Evolutionary conservation across 2,329 filamentous ascomycete species (phyloP), one percentile per base, ranked within the genome.

Genomic region (Venturia nashicola): DNA sequence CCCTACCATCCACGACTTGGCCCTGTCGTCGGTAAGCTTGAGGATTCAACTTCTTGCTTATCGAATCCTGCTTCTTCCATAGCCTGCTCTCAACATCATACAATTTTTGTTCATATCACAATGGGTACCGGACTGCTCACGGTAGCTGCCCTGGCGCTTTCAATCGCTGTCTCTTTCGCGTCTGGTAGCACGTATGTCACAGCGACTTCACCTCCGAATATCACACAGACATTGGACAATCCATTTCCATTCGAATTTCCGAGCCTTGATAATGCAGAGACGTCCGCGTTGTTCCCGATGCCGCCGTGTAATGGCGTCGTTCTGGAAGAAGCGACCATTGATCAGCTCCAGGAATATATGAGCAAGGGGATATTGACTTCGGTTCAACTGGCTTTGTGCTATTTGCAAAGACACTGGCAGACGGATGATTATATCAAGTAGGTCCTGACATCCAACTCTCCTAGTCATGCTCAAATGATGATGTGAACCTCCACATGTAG

Each of bases 301-400:
- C 78, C 77, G 0, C 71, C 71, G 14, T 91, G 88, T 71, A 74
- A 81, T 64, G 81, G 80, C 11, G 79, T 88, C 67, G 75, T 77
- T 59, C 76, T 90, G 18, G 85, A 89, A 72, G 87, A 90, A 71
- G 86, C 86, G 18, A 86, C 83, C 7, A 87, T 90, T 66, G 85
- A 88, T 67, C 75, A 87, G 65, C 80, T 91, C 69, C 86, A 89
- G 69, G 69, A 73, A 5, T 80, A 81, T 39, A 79, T 90, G 78
- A 68, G 68, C 7, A 72, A 73, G n/a, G 82, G 83, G 5, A 75
- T 70, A 12, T 73, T 89, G 65, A 86, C 82, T 0, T 82, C 80
- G 20, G 78, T 81, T 32, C 77, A 87, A 66, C 11, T 65, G 11
- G 63, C 46, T 18, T 43, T 55, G 27, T 65, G 63, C 40, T 65